phyloP scores from a whole-genome alignment of 805 yeast species.

The Metschnikowia koreensis region DNA sequence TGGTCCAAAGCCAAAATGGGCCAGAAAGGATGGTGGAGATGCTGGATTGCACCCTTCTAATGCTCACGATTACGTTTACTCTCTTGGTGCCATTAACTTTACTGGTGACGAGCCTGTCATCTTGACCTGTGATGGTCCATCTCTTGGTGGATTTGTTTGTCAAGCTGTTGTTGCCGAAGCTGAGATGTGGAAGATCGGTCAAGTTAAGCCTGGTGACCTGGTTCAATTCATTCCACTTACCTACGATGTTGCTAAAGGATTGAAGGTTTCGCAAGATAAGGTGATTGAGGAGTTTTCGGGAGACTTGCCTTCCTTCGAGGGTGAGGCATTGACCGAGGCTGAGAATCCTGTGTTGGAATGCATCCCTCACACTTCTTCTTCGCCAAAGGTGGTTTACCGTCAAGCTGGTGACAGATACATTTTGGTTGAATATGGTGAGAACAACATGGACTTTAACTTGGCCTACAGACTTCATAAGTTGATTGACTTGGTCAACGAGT shows the following conservation, averaged over 20 bases:
- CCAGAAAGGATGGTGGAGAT: conserved; percentile 93
- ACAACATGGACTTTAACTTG: conserved; percentile 77
- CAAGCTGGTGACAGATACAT: conserved; percentile 97
- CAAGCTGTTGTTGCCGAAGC: conserved; percentile 94
- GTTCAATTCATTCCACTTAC: conserved; percentile 78
- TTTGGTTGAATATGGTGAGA: conserved; percentile 90
- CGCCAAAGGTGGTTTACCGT: conserved; percentile 79
- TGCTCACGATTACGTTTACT: conserved; percentile 95
- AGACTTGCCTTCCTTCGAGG: conserved; percentile 30
- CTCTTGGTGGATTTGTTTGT: conserved; percentile 96
- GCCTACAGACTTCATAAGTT: conserved; percentile 83
- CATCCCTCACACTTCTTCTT: conserved; percentile 43
- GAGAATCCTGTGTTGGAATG: conserved; percentile 70
- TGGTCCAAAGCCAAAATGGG: conserved; percentile 98
- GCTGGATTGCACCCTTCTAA: conserved; percentile 99
- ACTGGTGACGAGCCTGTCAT: conserved; percentile 99
- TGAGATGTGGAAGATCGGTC: conserved; percentile 98
- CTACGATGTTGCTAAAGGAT: conserved; percentile 61
- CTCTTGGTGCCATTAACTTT: conserved; percentile 94
- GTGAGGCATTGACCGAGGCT: conserved; percentile 31
- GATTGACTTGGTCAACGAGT: conserved; percentile 64
- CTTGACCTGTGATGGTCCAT: conserved; percentile 95
- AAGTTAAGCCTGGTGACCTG: conserved; percentile 90
- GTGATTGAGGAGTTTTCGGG: conserved; percentile 49
- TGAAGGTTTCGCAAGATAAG: conserved; percentile 61